These are phyloP conservation scores for Trifolium pratense DNA, from an alignment of 306 rosid species.

Conservation along the genomic window DNA sequence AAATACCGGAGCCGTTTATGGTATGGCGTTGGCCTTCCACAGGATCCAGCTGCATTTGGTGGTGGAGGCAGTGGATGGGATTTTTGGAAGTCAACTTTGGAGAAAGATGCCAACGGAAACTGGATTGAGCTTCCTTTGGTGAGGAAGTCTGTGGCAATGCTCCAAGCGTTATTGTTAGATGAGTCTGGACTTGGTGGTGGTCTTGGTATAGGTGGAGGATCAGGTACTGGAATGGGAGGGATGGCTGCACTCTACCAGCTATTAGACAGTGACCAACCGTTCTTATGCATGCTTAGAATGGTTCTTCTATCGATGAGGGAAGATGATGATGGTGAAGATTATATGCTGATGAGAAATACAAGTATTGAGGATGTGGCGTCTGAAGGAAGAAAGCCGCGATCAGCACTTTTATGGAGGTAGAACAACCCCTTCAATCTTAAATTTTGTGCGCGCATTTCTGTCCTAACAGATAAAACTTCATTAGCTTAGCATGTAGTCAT, in stretches of 20 bases:
- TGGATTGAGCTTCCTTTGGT: constrained; percentile 97
- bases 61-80: constrained; percentile 97
- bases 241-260: constrained; percentile 95
- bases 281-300: constrained; percentile 98
- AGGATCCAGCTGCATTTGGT: constrained; percentile 65
- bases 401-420: constrained; percentile 98
- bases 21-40: constrained; percentile 92
- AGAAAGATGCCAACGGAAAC: constrained; percentile 80
- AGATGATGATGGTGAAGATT: constrained; percentile 90
- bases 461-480: constrained; percentile 4
- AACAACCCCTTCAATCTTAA: constrained; percentile 26
- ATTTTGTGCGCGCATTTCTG: background rate
- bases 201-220: constrained; percentile 99
- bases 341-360: constrained; percentile 67
- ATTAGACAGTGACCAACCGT: constrained; percentile 98
- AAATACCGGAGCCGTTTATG: constrained; percentile 87
- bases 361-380: constrained; percentile 64
- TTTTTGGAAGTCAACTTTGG: constrained; percentile 79
- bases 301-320: constrained; percentile 97
- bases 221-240: constrained; percentile 99
- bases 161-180: constrained; percentile 91
- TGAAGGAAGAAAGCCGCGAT: constrained; percentile 90
- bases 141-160: constrained; percentile 96
- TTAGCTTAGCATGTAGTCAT: background rate
- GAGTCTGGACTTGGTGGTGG: constrained; percentile 99